phyloP scores from a whole-genome alignment of 768 basidiomycete genomes.

The Leccinum sublutescens region DNA sequence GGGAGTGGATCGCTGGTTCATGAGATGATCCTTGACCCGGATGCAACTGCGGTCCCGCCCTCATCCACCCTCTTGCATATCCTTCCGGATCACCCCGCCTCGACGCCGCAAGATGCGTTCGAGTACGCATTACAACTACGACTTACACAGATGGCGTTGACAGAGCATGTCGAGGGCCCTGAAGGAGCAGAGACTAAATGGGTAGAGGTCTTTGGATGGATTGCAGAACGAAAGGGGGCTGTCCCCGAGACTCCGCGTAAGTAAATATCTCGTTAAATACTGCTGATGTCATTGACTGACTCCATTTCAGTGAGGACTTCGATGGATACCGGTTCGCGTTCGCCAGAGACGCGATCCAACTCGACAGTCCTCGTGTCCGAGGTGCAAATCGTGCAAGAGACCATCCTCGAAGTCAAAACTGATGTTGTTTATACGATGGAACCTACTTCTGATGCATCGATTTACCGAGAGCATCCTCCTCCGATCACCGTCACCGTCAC shows the following conservation, averaged over 20 bases:
- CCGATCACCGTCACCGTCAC: conserved; percentile 61
- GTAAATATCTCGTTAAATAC: conserved; percentile 2
- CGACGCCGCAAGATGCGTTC: conserved; percentile 59
- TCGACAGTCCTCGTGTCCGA: conserved; percentile 16
- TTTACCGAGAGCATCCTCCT: conserved; percentile 9
- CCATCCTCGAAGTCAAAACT: conserved; percentile 9
- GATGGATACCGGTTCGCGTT: conserved; percentile 28
- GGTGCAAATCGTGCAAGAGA: conserved; percentile 6
- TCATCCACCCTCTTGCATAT: conserved; percentile 43
- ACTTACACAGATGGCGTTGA: conserved; percentile 79
- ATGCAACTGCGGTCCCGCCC: conserved; percentile 37
- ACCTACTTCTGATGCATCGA: background rate
- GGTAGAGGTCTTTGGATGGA: conserved; percentile 84
- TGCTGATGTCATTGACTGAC: background rate
- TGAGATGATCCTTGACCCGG: conserved; percentile 29
- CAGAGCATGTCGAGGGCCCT: conserved; percentile 81
- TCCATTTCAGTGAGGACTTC: conserved; percentile 29
- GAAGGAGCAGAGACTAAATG: conserved; percentile 80
- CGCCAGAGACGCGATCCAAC: conserved; percentile 21
- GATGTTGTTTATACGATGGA: conserved; percentile 6
- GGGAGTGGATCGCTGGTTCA: conserved; percentile 12
- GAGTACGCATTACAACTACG: conserved; percentile 81
- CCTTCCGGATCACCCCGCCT: conserved; percentile 45
- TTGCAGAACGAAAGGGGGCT: conserved; percentile 57
- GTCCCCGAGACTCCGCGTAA: conserved; percentile 27